Conservation (phyloP, 179 eudicot species). For the Silene noctiflora region DNA sequence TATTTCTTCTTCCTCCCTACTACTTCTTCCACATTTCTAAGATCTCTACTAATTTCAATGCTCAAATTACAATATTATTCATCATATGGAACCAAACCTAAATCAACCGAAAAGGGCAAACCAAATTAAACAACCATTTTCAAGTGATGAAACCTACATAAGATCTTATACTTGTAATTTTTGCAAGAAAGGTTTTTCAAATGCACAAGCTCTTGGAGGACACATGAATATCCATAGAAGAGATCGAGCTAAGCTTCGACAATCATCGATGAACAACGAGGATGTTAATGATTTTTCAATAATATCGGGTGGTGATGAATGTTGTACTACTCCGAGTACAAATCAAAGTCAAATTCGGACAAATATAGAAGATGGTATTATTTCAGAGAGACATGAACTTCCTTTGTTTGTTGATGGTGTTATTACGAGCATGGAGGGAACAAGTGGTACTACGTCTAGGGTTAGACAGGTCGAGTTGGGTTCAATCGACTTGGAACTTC, state of each 20-base stretch:
- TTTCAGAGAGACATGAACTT: neutral
- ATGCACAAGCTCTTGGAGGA: conserved; percentile 40
- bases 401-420: conserved; percentile 31
- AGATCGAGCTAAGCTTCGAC: conserved; percentile 34
- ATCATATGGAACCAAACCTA: conserved; percentile 12
- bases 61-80: neutral
- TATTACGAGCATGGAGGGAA: conserved; percentile 1
- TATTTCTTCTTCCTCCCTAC: neutral
- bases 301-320: neutral
- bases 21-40: conserved; percentile 1
- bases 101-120: neutral
- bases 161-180: conserved; percentile 29
- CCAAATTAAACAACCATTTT: neutral
- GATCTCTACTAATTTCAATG: neutral
- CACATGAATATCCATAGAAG: conserved; percentile 39
- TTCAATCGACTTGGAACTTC: conserved; percentile 52
- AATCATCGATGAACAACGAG: conserved; percentile 10
- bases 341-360: neutral
- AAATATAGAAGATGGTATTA: neutral
- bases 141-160: conserved; percentile 2
- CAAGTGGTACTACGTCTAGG: neutral
- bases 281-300: neutral
- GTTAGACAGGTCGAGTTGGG: conserved; percentile 10
- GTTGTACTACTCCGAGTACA: neutral
- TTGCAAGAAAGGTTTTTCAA: conserved; percentile 42